These are phyloP conservation scores for Lanzia echinophila DNA, from an alignment of 2,329 filamentous ascomycete species.

Conservation along the genomic window DNA sequence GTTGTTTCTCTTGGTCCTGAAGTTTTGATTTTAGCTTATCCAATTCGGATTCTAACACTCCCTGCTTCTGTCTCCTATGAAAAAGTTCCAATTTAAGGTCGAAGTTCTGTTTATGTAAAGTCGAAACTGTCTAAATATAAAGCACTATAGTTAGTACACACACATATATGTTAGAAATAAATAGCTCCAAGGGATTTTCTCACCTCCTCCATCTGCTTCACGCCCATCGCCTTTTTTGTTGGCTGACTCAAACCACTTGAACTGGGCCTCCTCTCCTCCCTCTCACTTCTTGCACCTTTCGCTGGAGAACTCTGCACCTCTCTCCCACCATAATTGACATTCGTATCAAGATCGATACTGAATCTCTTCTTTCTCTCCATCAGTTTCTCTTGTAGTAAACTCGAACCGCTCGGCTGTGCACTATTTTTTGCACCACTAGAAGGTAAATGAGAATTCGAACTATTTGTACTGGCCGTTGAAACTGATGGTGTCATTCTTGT, in stretches of 20 bases:
- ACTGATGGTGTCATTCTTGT: conserved; percentile 24
- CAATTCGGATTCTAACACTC: conserved; percentile 50
- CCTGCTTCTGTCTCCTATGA: conserved; percentile 60
- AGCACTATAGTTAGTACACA: not conserved
- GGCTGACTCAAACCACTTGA: conserved; percentile 20
- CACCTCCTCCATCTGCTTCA: conserved; percentile 64
- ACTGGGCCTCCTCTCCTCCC: conserved; percentile 26
- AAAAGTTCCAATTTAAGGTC: conserved; percentile 68
- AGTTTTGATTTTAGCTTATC: conserved; percentile 51
- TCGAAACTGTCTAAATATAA: conserved; percentile 51
- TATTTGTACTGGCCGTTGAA: conserved; percentile 10
- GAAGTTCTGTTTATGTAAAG: conserved; percentile 69
- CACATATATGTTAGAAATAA: conserved; percentile 7
- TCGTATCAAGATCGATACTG: conserved; percentile 18
- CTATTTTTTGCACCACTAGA: conserved; percentile 10
- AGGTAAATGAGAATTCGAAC: conserved; percentile 13
- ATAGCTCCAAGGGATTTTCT: conserved; percentile 16
- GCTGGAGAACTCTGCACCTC: conserved; percentile 28
- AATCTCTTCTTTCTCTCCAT: conserved; percentile 28
- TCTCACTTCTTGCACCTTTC: conserved; percentile 9
- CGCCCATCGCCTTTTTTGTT: conserved; percentile 45
- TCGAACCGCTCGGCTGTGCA: conserved; percentile 16
- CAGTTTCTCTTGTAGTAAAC: conserved; percentile 30
- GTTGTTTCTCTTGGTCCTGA: conserved; percentile 42
- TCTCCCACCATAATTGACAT: conserved; percentile 14